These are phyloP conservation scores for Taphrina deformans DNA, from an alignment of 1,139 yeast species.

Conservation along the genomic window DNA sequence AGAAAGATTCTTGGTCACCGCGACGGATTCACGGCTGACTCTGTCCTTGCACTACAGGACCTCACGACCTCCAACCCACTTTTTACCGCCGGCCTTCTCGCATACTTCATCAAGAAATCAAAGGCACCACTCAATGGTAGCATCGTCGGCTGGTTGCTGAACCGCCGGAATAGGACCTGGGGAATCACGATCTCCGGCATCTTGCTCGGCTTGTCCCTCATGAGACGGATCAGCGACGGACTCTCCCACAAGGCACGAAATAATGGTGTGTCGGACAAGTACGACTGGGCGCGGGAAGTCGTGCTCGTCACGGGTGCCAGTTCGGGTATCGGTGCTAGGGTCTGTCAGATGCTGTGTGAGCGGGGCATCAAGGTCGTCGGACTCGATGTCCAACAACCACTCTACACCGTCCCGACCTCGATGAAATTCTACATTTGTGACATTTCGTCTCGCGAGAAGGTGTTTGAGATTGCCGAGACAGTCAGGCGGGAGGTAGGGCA, in stretches of 20 bases:
- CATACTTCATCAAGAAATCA: constrained; percentile 4
- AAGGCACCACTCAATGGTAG: constrained; percentile 8
- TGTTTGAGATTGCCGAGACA: constrained; percentile 45
- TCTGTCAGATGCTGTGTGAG: constrained; percentile 54
- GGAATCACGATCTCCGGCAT: constrained; percentile 17
- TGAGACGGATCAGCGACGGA: constrained; percentile 14
- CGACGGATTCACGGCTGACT: constrained; percentile 25
- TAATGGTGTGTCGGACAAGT: constrained; percentile 17
- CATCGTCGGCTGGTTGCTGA: constrained; percentile 17
- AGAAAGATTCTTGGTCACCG: constrained; percentile 28
- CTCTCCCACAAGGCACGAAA: constrained; percentile 25
- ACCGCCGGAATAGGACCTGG: constrained; percentile 23
- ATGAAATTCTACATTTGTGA: constrained; percentile 63
- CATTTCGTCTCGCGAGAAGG: constrained; percentile 55
- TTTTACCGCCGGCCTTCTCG: constrained; percentile 18
- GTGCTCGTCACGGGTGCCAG: constrained; percentile 80
- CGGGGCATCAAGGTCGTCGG: constrained; percentile 58
- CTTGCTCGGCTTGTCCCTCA: constrained; percentile 14
- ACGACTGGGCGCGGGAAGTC: constrained; percentile 49
- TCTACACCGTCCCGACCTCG: constrained; percentile 38
- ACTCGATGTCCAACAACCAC: constrained; percentile 59
- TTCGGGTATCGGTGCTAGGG: constrained; percentile 69
- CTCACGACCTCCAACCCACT: constrained; percentile 13
- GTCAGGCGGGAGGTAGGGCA: constrained; percentile 52
- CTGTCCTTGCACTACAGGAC: constrained; percentile 23